Evolutionary conservation across 1,284 basidiomycete genomes (phyloP).

Genomic region (Papiliotrema fonsecae): DNA sequence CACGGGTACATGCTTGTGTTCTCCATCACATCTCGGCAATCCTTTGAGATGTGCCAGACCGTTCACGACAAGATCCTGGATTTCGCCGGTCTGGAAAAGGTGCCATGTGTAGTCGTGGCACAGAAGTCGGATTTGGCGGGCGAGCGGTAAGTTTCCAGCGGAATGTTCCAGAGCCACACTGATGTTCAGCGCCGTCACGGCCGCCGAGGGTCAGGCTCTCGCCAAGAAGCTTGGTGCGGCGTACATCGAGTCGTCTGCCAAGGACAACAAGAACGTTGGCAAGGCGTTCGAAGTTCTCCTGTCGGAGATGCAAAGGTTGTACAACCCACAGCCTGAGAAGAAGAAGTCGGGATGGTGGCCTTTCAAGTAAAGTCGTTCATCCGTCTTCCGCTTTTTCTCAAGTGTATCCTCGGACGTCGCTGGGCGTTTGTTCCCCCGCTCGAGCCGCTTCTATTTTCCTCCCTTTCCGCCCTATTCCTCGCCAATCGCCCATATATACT

Average conservation of each 20-base stretch:
- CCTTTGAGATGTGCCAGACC: slow-evolving; percentile 94
- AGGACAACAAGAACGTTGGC: slow-evolving; percentile 85
- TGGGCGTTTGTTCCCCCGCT: too few relatives aligned
- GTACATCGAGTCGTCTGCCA: slow-evolving; percentile 85
- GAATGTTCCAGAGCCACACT: slow-evolving; percentile 19
- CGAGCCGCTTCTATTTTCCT: too few relatives aligned
- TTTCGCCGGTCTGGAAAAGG: slow-evolving; percentile 81
- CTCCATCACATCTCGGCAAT: slow-evolving; percentile 83
- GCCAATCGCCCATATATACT: too few relatives aligned
- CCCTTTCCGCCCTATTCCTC: too few relatives aligned
- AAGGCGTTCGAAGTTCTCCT: slow-evolving; percentile 81
- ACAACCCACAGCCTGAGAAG: slow-evolving; percentile 46
- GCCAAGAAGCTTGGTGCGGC: slow-evolving; percentile 69
- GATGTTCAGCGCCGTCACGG: slow-evolving; percentile 63
- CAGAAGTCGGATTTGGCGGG: slow-evolving; percentile 81
- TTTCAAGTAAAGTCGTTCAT: slow-evolving; percentile 11
- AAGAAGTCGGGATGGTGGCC: slow-evolving; percentile 43
- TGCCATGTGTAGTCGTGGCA: slow-evolving; percentile 94
- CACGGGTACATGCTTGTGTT: slow-evolving; percentile 89
- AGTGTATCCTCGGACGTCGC: too few relatives aligned
- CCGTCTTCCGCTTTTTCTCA: too few relatives aligned
- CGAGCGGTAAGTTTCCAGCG: slow-evolving; percentile 27
- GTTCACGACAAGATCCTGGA: slow-evolving; percentile 97
- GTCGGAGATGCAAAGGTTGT: slow-evolving; percentile 61
- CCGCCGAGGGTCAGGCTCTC: slow-evolving; percentile 68